Percentiles rank a stretch among this genome's conserved stretches.
phyloP scores from a whole-genome alignment of 2,329 filamentous ascomycete species.

The Tympanopsis confertula region DNA sequence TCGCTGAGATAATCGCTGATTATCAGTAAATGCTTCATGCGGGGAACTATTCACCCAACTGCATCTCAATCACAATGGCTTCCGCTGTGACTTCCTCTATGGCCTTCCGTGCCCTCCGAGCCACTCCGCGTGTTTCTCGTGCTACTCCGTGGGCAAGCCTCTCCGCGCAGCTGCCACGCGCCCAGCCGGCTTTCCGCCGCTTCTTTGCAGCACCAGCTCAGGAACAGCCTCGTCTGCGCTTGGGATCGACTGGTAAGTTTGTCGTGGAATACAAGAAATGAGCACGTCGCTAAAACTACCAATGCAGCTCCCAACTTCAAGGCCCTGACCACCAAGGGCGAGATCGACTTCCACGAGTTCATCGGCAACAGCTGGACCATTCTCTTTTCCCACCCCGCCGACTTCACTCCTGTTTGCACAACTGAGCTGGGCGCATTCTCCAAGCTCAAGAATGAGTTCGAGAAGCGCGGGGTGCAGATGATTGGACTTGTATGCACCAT shows the following conservation, averaged over 20 bases:
- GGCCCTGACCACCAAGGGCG: slow-evolving; percentile 53
- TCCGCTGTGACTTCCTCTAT: slow-evolving; percentile 13
- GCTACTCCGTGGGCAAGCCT: slow-evolving; percentile 8
- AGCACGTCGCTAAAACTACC: background rate
- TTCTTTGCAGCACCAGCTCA: slow-evolving; percentile 13
- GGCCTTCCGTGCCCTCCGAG: slow-evolving; percentile 11
- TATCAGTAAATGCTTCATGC: too few species aligned
- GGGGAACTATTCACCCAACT: slow-evolving; percentile 10
- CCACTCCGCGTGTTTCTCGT: slow-evolving; percentile 8
- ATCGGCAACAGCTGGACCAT: slow-evolving; percentile 61
- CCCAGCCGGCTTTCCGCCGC: slow-evolving; percentile 14
- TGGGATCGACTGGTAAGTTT: slow-evolving; percentile 18
- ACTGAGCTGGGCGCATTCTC: slow-evolving; percentile 53
- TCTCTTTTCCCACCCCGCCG: slow-evolving; percentile 58
- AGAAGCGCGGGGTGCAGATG: slow-evolving; percentile 48
- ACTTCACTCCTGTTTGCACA: slow-evolving; percentile 47
- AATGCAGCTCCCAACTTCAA: slow-evolving; percentile 51
- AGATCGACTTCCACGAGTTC: slow-evolving; percentile 62
- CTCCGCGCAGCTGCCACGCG: slow-evolving; percentile 8
- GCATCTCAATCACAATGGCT: slow-evolving; percentile 14
- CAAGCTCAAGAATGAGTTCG: slow-evolving; percentile 52
- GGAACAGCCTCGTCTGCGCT: slow-evolving; percentile 19
- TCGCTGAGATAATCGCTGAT: too few species aligned
- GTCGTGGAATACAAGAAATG: background rate
- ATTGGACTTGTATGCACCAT: slow-evolving; percentile 43